Evolutionary conservation across 1,284 basidiomycete genomes (phyloP), one percentile per base, ranked within the genome.

Genomic region (Irpex lacteus): DNA sequence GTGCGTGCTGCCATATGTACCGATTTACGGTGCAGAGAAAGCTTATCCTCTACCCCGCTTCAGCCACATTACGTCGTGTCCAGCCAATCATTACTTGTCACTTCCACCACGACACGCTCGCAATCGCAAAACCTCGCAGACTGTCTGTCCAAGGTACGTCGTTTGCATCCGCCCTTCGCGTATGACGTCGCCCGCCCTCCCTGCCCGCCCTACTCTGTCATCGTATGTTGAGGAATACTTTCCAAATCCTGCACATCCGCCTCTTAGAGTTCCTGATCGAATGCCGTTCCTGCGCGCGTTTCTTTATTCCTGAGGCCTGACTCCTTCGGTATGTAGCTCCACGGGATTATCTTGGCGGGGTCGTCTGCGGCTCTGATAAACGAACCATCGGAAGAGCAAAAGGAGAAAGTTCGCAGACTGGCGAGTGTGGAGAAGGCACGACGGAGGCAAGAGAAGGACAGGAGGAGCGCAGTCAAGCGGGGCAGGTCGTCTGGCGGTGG

Each of bases 111-210:
- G 0, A 81, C 85, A 66, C 86, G 91, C n/a, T 92, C 91, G 7
- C 91, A 93, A 71, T 78, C 87, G 4, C 85, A 87, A 70, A 93
- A 93, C 66, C 75, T 91, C 13, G 83, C 90, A 9, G 88, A 92
- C 64, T 89, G 87, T 69, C 78, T 93, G 26, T 69, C 74, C 8
- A 92, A 91, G 79, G 91, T 89, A 52, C 54, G 78, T 74, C 56
- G 59, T 63, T 66, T 67, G 61, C 53, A 59, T 18, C 18, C 19
- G 11, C 19, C 1, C 7, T 19, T 3, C 18, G 18, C 19, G 18
- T 50, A 63, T 63, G 59, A 70, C 66, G 61, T 67, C 50, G 36
- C 53, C 52, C 55, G 44, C 44, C 61, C 54, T 40, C 5, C 49
- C 37, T 37, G 52, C 52, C 5, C 52, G 44, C 26, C 26, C 26